Evolutionary conservation across 495 filamentous ascomycete genomes (phyloP).

Genomic region (Aspergillus panamensis): DNA sequence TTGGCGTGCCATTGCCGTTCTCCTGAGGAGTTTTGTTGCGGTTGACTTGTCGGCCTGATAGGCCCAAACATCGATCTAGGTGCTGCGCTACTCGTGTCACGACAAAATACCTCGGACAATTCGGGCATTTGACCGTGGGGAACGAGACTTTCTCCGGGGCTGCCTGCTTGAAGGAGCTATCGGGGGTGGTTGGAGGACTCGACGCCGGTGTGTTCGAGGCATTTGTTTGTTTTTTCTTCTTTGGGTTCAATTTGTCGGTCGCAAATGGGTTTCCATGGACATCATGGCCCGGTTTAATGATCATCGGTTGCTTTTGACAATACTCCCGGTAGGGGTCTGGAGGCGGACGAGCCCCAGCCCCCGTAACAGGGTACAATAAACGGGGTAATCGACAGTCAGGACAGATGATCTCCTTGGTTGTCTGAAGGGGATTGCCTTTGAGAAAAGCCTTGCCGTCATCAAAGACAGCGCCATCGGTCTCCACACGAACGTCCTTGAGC

Average conservation of each 20-base stretch:
- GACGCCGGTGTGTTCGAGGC: conserved; percentile 54
- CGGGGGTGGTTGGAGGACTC: conserved; percentile 40
- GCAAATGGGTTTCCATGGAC: conserved; percentile 79
- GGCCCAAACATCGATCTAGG: conserved; percentile 75
- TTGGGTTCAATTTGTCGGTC: conserved; percentile 53
- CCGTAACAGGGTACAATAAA: conserved; percentile 60
- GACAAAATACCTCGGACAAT: conserved; percentile 57
- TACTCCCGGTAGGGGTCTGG: conserved; percentile 61
- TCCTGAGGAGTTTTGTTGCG: conserved; percentile 47
- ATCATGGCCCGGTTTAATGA: conserved; percentile 69
- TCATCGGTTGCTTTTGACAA: conserved; percentile 72
- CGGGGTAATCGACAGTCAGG: conserved; percentile 63
- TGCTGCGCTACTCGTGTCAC: conserved; percentile 67
- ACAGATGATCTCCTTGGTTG: conserved; percentile 66
- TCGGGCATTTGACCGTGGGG: conserved; percentile 68
- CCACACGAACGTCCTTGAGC: conserved; percentile 48
- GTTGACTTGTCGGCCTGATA: conserved; percentile 65
- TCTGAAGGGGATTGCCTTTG: conserved; percentile 72
- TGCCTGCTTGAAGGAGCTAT: conserved; percentile 37
- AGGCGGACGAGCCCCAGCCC: conserved; percentile 55
- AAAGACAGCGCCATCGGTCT: conserved; percentile 68
- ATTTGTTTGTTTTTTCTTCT: conserved; percentile 47
- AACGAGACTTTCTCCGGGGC: conserved; percentile 57
- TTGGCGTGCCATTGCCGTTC: conserved; percentile 35
- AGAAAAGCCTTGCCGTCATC: conserved; percentile 68